Base-by-base conservation (phyloP, 2,329 filamentous ascomycete species). In the Chrysosporium queenslandicum region DNA sequence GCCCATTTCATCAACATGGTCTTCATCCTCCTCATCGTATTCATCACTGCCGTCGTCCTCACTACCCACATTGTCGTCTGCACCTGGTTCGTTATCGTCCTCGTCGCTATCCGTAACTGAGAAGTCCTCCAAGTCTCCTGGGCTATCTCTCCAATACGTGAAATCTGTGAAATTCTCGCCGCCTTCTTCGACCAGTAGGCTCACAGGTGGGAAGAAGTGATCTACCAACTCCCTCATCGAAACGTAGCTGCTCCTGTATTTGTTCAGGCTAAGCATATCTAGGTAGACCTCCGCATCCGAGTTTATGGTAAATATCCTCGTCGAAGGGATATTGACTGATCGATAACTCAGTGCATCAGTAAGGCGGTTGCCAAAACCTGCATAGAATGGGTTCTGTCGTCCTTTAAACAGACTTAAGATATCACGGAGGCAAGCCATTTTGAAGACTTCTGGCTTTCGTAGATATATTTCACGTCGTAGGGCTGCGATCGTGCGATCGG, bases 151-250 rank as follows among this genome's bases (percentile, higher is more conserved):
- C 92, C 92, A 98, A 71, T 94, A 98, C 53, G 83, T 91, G 70
- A 98, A 98, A 66, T 98, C 92, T 0, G 92, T 98, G 64, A 87
- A 98, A 53, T 94, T 86, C 66, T 97, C 92, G 11, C 90, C 91
- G 18, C 90, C 91, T 41, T 86, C 86, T 61, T 86, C 88, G 16
- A 96, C 83, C 27, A 98, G 76, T 23, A 90, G 83, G 57, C 84
- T 87, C 11, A 94, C 84, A 1, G 94, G 88, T 5, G 92, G 92
- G 68, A 98, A 98, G 73, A 95, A 97, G 68, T 98, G 92, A 66
- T 98, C 92, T 5, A 98, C 87, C 54, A 98, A 84, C 68, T 98
- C 94, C 55, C 87, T 85, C 83, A 98, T 98, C 63, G 87, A 90
- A 56, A 95, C 88, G 66, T 98, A 98, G 58, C 87, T 95, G 62